Conservation (phyloP, 2,329 filamentous ascomycete species). For the Penicillium freii region DNA sequence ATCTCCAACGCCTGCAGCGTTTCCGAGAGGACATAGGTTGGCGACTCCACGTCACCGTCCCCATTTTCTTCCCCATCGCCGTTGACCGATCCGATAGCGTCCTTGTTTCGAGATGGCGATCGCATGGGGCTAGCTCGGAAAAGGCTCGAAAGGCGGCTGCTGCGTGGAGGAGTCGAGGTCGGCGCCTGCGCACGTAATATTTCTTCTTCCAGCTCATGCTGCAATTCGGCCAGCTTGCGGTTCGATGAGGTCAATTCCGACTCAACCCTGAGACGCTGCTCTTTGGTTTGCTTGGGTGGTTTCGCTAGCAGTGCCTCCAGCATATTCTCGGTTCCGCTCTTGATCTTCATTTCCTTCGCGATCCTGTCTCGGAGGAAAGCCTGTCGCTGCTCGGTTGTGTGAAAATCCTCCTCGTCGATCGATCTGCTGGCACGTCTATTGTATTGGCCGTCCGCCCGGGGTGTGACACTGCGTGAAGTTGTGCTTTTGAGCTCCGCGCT, state of each 20-base stretch:
- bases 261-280: conserved; percentile 75
- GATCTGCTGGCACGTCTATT: conserved; percentile 46
- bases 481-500: conserved; percentile 79
- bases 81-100: conserved; percentile 33
- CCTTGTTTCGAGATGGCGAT: conserved; percentile 46
- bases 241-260: conserved; percentile 89
- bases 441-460: conserved; percentile 57
- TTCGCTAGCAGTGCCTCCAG: conserved; percentile 91
- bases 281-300: conserved; percentile 92
- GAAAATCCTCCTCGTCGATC: conserved; percentile 61
- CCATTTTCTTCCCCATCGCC: conserved; percentile 52
- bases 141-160: conserved; percentile 56
- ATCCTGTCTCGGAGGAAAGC: conserved; percentile 76
- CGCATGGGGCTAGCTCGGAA: conserved; percentile 57
- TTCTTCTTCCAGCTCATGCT: conserved; percentile 59
- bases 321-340: conserved; percentile 96
- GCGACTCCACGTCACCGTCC: conserved; percentile 73
- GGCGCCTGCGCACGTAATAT: conserved; percentile 58
- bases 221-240: conserved; percentile 61
- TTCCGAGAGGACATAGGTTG: conserved; percentile 86
- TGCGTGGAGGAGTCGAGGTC: conserved; percentile 48
- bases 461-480: conserved; percentile 60
- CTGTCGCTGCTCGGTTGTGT: conserved; percentile 69
- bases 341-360: conserved; percentile 96
- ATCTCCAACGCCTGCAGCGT: conserved; percentile 85